Conservation (phyloP, 164 flowering plant species). For the Vitis vinifera region DNA sequence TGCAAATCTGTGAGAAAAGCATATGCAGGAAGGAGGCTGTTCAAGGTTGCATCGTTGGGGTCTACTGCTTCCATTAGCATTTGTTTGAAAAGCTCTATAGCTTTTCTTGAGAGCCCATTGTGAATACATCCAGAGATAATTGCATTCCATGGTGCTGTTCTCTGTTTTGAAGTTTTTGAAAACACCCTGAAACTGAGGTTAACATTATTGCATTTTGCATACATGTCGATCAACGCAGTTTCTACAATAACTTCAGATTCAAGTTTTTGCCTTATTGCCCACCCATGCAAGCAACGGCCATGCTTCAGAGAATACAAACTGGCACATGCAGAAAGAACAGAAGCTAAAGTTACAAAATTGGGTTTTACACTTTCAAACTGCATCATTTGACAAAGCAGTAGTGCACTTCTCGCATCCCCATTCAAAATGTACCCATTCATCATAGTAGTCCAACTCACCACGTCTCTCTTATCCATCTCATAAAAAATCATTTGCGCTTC, state of each 20-base stretch:
- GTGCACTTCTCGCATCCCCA: slow-evolving; percentile 43
- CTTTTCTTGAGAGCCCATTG: slow-evolving; percentile 49
- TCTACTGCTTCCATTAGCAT: slow-evolving; percentile 50
- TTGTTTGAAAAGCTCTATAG: slow-evolving; percentile 54
- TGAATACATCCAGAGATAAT: slow-evolving; percentile 56
- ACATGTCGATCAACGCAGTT: slow-evolving; percentile 70
- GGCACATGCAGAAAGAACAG: slow-evolving; percentile 64
- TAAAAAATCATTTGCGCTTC: slow-evolving; percentile 61
- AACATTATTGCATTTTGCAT: slow-evolving; percentile 54
- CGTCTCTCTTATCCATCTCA: slow-evolving; percentile 56
- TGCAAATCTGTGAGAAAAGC: slow-evolving; percentile 53
- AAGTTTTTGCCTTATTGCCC: slow-evolving; percentile 44
- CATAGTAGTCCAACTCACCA: slow-evolving; percentile 77
- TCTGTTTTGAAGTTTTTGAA: slow-evolving; percentile 34
- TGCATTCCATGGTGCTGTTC: slow-evolving; percentile 71
- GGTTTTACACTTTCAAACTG: slow-evolving; percentile 54
- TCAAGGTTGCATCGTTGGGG: slow-evolving; percentile 52
- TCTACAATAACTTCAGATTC: slow-evolving; percentile 56
- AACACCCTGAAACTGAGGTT: slow-evolving; percentile 47
- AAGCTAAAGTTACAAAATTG: slow-evolving; percentile 58
- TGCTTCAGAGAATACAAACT: slow-evolving; percentile 27
- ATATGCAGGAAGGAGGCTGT: slow-evolving; percentile 70
- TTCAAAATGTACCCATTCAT: slow-evolving; percentile 52
- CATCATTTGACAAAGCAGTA: slow-evolving; percentile 46
- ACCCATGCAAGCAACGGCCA: slow-evolving; percentile 67